phyloP scores from a whole-genome alignment of 495 filamentous ascomycete genomes.

The Hypoxylon intermedium region DNA sequence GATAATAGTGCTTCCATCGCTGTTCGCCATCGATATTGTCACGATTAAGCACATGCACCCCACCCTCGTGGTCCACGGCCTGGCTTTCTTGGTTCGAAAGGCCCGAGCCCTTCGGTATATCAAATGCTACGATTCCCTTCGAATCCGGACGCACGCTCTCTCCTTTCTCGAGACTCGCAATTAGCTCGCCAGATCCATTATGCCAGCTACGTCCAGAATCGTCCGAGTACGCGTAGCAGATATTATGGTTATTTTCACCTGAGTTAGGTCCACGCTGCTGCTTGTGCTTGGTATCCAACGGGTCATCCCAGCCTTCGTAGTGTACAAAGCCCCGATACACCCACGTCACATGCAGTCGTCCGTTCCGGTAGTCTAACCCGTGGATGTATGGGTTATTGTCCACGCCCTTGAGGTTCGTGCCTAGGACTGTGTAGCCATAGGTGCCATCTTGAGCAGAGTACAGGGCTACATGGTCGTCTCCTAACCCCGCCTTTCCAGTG shows the following conservation, averaged over 20 bases:
- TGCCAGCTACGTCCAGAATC: conserved; percentile 51
- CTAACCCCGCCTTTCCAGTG: conserved; percentile 57
- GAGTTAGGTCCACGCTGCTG: conserved; percentile 53
- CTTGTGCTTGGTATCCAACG: conserved; percentile 51
- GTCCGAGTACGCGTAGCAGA: conserved; percentile 55
- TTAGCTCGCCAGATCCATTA: conserved; percentile 38
- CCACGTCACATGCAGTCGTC: conserved; percentile 53
- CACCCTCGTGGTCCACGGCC: conserved; percentile 50
- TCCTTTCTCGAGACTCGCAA: conserved; percentile 46
- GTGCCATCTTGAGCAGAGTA: conserved; percentile 35
- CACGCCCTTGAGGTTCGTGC: conserved; percentile 52
- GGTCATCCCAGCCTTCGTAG: conserved; percentile 55
- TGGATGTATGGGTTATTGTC: conserved; percentile 59
- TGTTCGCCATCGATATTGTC: conserved; percentile 43
- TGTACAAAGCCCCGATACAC: conserved; percentile 55
- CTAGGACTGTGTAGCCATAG: conserved; percentile 42
- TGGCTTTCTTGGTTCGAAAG: conserved; percentile 60
- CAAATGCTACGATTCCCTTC: conserved; percentile 49
- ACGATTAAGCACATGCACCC: conserved; percentile 57
- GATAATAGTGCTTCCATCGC: conserved; percentile 57
- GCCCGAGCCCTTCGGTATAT: conserved; percentile 49
- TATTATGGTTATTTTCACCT: conserved; percentile 54
- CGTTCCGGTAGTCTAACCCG: conserved; percentile 46
- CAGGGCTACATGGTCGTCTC: conserved; percentile 54
- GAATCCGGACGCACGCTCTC: conserved; percentile 46